A percentile compares a stretch with the other conserved stretches of the same genome.
phyloP scores from a whole-genome alignment of 441 rosid species.

The Erodium trifolium region DNA sequence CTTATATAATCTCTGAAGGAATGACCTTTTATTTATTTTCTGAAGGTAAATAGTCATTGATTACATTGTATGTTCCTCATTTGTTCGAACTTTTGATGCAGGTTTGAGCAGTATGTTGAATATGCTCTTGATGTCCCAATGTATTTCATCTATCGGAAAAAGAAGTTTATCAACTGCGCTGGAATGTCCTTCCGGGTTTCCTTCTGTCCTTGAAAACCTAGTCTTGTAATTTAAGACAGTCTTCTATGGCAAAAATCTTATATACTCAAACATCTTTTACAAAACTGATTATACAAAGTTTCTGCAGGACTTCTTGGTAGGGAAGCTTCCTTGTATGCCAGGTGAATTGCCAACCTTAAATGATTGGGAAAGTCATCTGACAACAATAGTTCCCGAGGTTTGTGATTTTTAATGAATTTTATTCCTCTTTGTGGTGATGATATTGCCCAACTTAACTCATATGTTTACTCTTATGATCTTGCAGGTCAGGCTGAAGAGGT shows the following conservation, averaged over 20 bases:
- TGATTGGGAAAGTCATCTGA: slow-evolving; percentile 98
- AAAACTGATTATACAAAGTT: not conserved
- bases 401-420: not conserved
- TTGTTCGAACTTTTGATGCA: slow-evolving; percentile 24
- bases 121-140: slow-evolving; percentile 98
- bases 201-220: not conserved
- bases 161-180: slow-evolving; percentile 79
- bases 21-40: not conserved
- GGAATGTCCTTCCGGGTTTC: slow-evolving; percentile 93
- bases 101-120: slow-evolving; percentile 97
- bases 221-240: slow-evolving; percentile 25
- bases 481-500: slow-evolving; percentile 92
- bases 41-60: not conserved
- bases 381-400: slow-evolving; percentile 96
- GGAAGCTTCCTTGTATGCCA: slow-evolving; percentile 82
- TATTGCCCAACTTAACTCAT: slow-evolving; percentile 15
- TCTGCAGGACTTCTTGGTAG: slow-evolving; percentile 83
- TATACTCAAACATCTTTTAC: not conserved
- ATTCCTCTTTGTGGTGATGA: not conserved
- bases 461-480: slow-evolving; percentile 10
- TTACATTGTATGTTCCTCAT: not conserved
- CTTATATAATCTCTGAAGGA: not conserved
- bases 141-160: slow-evolving; percentile 85
- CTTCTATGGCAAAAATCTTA: slow-evolving; percentile 9
- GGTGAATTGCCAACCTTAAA: slow-evolving; percentile 87